phyloP scores from a whole-genome alignment of 257 asterid genomes.

The Rehmannia glutinosa region DNA sequence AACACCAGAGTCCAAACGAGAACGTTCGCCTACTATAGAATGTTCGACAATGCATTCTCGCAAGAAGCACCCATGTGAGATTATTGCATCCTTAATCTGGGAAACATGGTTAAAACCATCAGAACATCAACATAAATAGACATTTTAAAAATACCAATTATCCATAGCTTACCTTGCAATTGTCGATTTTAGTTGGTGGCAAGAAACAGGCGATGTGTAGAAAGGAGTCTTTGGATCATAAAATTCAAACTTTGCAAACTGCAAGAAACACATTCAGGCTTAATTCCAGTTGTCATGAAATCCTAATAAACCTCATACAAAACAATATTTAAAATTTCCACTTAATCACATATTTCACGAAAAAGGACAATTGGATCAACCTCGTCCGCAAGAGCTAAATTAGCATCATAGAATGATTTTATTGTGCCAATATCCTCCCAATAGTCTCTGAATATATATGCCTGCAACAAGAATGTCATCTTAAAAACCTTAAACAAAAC shows the following conservation, averaged over 20 bases:
- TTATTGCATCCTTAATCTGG: conserved; percentile 88
- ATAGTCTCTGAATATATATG: conserved; percentile 84
- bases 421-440: conserved; percentile 97
- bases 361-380: conserved; percentile 20
- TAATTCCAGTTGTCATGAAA: not conserved
- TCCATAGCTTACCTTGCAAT: conserved; percentile 52
- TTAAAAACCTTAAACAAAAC: not conserved
- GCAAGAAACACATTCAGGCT: conserved; percentile 22
- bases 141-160: not conserved
- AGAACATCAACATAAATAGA: not conserved
- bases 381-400: conserved; percentile 83
- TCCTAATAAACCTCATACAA: too few relatives aligned
- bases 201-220: conserved; percentile 92
- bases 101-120: not conserved
- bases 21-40: conserved; percentile 89
- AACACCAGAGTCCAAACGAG: conserved; percentile 87
- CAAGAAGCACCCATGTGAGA: conserved; percentile 95
- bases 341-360: too few relatives aligned
- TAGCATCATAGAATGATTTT: conserved; percentile 85
- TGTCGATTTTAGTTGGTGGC: conserved; percentile 93
- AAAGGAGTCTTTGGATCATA: conserved; percentile 93
- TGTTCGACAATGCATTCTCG: conserved; percentile 78
- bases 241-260: conserved; percentile 77
- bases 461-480: conserved; percentile 37
- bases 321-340: too few relatives aligned